A percentile compares a stretch with the other conserved stretches of the same genome.
Conservation (phyloP, 1,284 basidiomycete genomes). For the Inonotus hispidus region DNA sequence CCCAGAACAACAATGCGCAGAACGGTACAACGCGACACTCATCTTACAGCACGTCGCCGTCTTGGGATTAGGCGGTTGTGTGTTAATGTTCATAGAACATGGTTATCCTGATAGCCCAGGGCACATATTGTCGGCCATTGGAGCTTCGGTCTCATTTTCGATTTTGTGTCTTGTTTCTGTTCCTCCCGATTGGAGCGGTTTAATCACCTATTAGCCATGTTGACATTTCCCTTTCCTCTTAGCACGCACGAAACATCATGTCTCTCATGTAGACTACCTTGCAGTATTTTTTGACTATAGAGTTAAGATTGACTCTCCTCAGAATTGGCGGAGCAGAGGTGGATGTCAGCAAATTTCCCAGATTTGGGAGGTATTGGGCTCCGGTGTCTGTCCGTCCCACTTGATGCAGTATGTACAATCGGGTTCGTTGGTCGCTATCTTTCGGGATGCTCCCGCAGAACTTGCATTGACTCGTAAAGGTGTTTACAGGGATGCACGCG, state of each 20-base stretch:
- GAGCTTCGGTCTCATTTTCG: not conserved
- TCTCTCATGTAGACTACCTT: conserved; percentile 15
- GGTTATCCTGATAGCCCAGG: not conserved
- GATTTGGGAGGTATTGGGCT: no score
- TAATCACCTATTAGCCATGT: not conserved
- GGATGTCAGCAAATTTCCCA: no score
- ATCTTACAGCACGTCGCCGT: conserved; percentile 49
- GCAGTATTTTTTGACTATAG: conserved; percentile 9
- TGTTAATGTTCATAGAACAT: no score
- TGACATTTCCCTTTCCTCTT: not conserved
- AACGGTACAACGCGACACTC: conserved; percentile 40
- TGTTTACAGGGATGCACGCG: no score
- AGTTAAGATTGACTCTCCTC: not conserved
- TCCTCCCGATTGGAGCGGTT: not conserved
- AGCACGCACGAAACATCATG: not conserved
- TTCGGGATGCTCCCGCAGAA: no score
- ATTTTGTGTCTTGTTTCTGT: not conserved
- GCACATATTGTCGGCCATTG: not conserved
- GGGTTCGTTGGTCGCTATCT: no score
- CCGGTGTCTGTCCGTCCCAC: no score
- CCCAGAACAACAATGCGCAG: conserved; percentile 34
- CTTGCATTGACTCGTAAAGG: no score
- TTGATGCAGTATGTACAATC: no score
- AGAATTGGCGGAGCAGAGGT: not conserved
- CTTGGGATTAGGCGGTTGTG: conserved; percentile 41